Conservation (phyloP, 176 grass and related monocot genomes). For the Leersia perrieri region DNA sequence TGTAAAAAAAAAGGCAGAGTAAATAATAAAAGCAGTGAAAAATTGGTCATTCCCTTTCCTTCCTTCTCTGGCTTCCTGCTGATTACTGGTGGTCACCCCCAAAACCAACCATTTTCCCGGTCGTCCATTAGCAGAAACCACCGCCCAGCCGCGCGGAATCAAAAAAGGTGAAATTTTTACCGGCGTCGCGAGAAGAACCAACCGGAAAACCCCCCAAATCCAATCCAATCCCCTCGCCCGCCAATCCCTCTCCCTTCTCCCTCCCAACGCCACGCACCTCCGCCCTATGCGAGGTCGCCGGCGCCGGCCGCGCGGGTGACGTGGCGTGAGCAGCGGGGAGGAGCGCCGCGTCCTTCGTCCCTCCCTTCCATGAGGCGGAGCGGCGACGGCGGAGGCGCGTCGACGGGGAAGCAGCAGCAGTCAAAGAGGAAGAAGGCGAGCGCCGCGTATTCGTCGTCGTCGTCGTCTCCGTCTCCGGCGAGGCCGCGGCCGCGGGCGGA, state of each 20-base stretch:
- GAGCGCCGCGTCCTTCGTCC: not conserved
- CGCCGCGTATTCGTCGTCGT: too few species aligned
- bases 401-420: constrained; percentile 10
- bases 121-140: not conserved
- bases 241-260: constrained; percentile 29
- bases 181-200: constrained; percentile 9
- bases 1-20: too few species aligned
- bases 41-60: too few species aligned
- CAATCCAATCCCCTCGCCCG: constrained; percentile 6
- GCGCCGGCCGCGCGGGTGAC: too few species aligned
- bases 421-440: not conserved
- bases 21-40: too few species aligned
- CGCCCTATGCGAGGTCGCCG: not conserved
- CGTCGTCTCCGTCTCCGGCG: not conserved
- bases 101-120: not conserved
- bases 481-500: constrained; percentile 35
- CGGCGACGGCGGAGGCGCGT: not conserved
- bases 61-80: not conserved
- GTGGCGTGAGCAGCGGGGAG: too few species aligned
- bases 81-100: too few species aligned
- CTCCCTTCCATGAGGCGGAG: constrained; percentile 30
- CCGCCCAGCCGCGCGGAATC: not conserved
- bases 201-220: constrained; percentile 35
- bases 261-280: not conserved
- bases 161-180: not conserved